Evolutionary conservation across 495 filamentous ascomycete species (phyloP), one percentile per base, ranked within the genome.

Genomic region (Podospora fimiseda): DNA sequence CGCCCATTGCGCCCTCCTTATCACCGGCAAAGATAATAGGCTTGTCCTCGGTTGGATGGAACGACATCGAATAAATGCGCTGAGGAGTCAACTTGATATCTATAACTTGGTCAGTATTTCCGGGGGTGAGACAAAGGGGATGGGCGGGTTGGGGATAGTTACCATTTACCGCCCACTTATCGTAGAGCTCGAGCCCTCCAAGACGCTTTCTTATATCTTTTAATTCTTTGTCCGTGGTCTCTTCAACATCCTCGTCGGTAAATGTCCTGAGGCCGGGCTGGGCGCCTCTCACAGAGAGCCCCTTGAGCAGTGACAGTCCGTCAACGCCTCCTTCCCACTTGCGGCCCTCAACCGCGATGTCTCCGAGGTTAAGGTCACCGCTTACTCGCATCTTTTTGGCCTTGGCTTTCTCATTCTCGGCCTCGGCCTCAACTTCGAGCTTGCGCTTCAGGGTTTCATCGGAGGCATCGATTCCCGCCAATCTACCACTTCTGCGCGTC

Each of bases 1-100:
- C 80, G 6, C 94, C 94, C 24, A 98, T 77, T 49, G 90, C 89
- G 19, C 93, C 93, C 65, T 94, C 79, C 66, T 98, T 97, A 64
- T 98, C 93, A 43, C 90, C 90, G 1, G 92, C 94, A 59, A 97
- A 95, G n/a, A 98, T 79, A 4, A 97, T 74, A 0, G 89, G 82
- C 58, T 97, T 97, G 9, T 88, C 80, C 47, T 79, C 72, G 0
- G 84, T 88, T 0, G 94, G 93, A 60, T 98, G 93, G 56, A 98
- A 94, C 9, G 84, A 85, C 63, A 98, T 80, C 11, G 86, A 74
- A 62, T 95, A 96, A 14, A 96, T 81, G 51, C 93, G 76, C 66
- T 97, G 90, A 0, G 90, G 91, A 0, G 88, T 92, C 45, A 97
- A 82, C 60, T 97, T 98, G 64, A 97, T 93, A 40, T 88, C 88